Conservation (phyloP, 106 monocot genomes). For the Alisma plantagoaquatica region DNA sequence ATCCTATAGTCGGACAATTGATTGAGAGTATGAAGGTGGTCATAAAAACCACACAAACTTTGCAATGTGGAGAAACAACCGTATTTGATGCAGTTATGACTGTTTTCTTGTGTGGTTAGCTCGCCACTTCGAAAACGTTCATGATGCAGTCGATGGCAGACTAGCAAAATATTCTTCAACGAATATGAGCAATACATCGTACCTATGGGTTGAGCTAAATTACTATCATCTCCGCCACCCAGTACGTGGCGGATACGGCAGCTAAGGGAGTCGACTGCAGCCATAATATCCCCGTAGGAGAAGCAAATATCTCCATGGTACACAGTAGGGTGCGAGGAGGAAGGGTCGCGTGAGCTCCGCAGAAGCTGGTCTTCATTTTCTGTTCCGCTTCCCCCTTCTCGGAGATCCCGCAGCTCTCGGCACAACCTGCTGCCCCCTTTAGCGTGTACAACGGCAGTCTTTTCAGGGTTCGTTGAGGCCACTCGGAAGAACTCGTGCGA, state of each 20-base stretch:
- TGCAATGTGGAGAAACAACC: too few relatives aligned
- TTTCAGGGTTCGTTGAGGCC: slow-evolving; percentile 26
- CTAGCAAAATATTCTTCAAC: too few relatives aligned
- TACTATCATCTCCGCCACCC: slow-evolving; percentile 33
- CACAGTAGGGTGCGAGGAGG: slow-evolving; percentile 16
- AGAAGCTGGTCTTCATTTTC: slow-evolving; percentile 2
- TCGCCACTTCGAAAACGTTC: too few relatives aligned
- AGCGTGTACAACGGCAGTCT: slow-evolving; percentile 44
- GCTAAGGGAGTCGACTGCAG: slow-evolving; percentile 61
- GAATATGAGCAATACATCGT: too few relatives aligned
- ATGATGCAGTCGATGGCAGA: too few relatives aligned
- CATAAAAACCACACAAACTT: too few relatives aligned
- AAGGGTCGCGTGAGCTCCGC: neutral
- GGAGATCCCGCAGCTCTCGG: slow-evolving; percentile 3
- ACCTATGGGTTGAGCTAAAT: too few relatives aligned
- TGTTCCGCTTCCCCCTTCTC: neutral
- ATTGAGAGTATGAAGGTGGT: too few relatives aligned
- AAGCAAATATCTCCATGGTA: slow-evolving; percentile 42
- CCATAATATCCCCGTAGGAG: slow-evolving; percentile 47
- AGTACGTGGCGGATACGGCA: slow-evolving; percentile 37
- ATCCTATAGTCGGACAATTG: too few relatives aligned
- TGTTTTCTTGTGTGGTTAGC: too few relatives aligned
- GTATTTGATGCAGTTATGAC: too few relatives aligned
- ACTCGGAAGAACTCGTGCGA: slow-evolving; percentile 56
- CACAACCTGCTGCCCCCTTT: slow-evolving; percentile 11